These are phyloP conservation scores for Coemansia sp. DNA, from an alignment of 192 early-diverging fungal species.

Conservation along the genomic window DNA sequence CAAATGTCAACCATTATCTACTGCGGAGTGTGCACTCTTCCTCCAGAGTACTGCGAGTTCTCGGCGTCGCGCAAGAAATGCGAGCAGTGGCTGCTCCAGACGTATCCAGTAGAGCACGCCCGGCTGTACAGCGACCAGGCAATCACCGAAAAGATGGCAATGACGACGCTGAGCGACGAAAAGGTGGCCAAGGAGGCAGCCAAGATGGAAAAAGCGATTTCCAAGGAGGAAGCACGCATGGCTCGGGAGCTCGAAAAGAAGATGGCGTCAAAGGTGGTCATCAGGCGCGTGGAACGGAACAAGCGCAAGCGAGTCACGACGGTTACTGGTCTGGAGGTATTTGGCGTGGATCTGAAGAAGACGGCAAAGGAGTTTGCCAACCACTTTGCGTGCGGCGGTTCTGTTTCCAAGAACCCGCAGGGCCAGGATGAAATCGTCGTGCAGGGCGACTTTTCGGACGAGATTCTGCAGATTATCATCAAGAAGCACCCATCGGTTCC, in stretches of 20 bases:
- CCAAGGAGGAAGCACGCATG: conserved; percentile 71
- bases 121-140: conserved; percentile 59
- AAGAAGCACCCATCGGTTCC: conserved; percentile 73
- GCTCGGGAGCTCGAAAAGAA: conserved; percentile 77
- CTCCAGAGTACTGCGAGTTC: conserved; percentile 84
- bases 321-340: conserved; percentile 82
- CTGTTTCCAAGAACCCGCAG: conserved; percentile 87
- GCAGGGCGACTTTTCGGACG: conserved; percentile 92
- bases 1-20: conserved; percentile 20
- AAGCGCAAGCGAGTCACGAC: conserved; percentile 90
- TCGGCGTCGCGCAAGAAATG: conserved; percentile 80
- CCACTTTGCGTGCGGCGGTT: conserved; percentile 95
- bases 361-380: conserved; percentile 94
- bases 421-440: conserved; percentile 95
- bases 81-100: conserved; percentile 70
- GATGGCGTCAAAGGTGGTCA: conserved; percentile 69
- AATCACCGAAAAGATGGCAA: conserved; percentile 32
- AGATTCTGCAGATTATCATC: conserved; percentile 81
- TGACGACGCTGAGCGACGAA: conserved; percentile 47
- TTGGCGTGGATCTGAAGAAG: conserved; percentile 95
- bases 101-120: conserved; percentile 61
- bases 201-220: conserved; percentile 58
- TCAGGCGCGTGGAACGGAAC: conserved; percentile 88
- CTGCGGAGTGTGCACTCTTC: conserved; percentile 47
- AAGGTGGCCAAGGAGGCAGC: conserved; percentile 47